These are phyloP conservation scores for Trapa incisa DNA, from an alignment of 345 rosid genomes.

Conservation along the genomic window DNA sequence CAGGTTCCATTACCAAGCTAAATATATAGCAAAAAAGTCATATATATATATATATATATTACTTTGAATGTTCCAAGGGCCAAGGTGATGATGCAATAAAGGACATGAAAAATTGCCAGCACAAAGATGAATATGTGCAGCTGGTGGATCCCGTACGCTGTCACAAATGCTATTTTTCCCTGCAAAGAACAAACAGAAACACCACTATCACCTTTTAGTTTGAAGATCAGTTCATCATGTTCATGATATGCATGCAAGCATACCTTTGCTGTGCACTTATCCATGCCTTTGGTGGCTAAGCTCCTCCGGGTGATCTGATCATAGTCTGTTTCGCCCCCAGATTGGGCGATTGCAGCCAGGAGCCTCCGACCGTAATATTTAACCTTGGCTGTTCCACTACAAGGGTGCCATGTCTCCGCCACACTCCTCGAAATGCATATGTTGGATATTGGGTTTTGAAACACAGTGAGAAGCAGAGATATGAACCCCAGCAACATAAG, in stretches of 20 bases:
- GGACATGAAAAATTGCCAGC: conserved; percentile 61
- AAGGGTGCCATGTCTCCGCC: conserved; percentile 62
- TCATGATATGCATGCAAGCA: background rate
- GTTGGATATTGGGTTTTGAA: conserved; percentile 28
- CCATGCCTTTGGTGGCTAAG: conserved; percentile 29
- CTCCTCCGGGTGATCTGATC: conserved; percentile 23
- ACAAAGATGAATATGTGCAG: conserved; percentile 82
- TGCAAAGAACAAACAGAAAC: conserved; percentile 11
- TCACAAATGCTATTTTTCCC: conserved; percentile 73
- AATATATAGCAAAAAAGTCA: no score
- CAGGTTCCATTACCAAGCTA: no score
- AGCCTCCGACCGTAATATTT: conserved; percentile 29
- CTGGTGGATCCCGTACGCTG: conserved; percentile 72
- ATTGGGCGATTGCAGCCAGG: conserved; percentile 9
- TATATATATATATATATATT: background rate
- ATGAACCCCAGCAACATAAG: conserved; percentile 80
- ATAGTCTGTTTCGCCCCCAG: conserved; percentile 7
- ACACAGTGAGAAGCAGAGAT: conserved; percentile 61
- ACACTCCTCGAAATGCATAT: conserved; percentile 44
- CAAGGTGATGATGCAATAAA: conserved; percentile 58
- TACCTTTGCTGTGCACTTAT: conserved; percentile 42
- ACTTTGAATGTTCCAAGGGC: conserved; percentile 68
- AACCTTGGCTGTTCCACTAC: conserved; percentile 7
- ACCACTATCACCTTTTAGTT: background rate
- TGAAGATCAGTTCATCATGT: background rate